A percentile compares a stretch with the other conserved stretches of the same genome.
Evolutionary conservation across 352 stramenopile genomes (phyloP).

Genomic region (Thraustochytrium sp.): DNA sequence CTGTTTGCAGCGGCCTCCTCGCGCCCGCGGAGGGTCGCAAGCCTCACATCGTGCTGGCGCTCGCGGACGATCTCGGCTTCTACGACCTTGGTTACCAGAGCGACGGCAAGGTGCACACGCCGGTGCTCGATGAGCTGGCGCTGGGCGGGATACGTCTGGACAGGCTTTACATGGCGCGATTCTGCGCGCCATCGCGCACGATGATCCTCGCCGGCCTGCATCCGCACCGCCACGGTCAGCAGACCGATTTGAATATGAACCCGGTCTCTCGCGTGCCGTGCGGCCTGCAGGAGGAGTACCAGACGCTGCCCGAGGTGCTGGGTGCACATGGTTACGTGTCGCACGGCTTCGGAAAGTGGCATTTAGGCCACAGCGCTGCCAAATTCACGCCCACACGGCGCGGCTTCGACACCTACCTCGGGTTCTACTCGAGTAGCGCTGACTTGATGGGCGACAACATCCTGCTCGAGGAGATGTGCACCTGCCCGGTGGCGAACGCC

Average conservation of each 20-base stretch:
- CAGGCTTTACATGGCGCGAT: conserved; percentile 42
- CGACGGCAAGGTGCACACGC: not conserved
- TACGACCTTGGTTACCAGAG: not conserved
- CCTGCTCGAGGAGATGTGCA: not conserved
- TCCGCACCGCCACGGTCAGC: not conserved
- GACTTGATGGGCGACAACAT: not conserved
- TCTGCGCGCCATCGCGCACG: conserved; percentile 44
- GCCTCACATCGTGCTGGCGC: not conserved
- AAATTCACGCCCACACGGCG: conserved; percentile 36
- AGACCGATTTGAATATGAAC: conserved; percentile 30
- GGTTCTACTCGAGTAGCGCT: conserved; percentile 10
- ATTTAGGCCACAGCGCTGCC: conserved; percentile 10
- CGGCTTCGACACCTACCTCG: conserved; percentile 47
- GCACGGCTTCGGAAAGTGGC: conserved; percentile 48
- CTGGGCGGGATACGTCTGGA: not conserved
- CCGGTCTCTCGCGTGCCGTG: not conserved
- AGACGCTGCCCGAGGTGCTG: not conserved
- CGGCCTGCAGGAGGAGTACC: not conserved
- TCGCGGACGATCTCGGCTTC: conserved; percentile 40
- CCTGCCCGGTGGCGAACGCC: not conserved
- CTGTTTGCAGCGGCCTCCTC: too few species aligned
- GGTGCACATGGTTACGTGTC: conserved; percentile 34
- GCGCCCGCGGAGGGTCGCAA: too few species aligned
- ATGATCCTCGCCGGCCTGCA: conserved; percentile 40
- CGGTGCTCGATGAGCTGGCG: not conserved